Percentiles rank a stretch among this genome's conserved stretches.
Evolutionary conservation across 108 stramenopile genomes (phyloP).

Genomic region (Parietichytrium sp.): DNA sequence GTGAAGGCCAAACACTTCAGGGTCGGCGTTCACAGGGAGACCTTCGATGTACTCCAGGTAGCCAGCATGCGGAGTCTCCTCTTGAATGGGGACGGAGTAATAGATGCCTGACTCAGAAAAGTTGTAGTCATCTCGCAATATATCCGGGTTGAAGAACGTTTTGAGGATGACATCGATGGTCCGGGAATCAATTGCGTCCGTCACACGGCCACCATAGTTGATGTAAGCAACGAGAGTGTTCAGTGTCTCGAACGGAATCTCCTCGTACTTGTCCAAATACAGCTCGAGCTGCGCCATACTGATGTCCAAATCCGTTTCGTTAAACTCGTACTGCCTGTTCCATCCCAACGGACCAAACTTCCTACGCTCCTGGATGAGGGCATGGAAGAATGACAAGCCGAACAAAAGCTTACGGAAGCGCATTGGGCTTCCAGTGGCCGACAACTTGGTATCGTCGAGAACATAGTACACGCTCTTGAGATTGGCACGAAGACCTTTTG

Average conservation of each 20-base stretch:
- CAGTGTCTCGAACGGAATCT: slow-evolving; percentile 63
- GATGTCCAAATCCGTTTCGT: slow-evolving; percentile 72
- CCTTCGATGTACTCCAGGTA: slow-evolving; percentile 66
- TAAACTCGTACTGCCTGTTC: slow-evolving; percentile 74
- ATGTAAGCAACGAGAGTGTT: slow-evolving; percentile 61
- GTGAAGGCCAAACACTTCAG: slow-evolving; percentile 74
- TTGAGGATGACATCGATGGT: slow-evolving; percentile 66
- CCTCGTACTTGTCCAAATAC: slow-evolving; percentile 64
- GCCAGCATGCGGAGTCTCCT: slow-evolving; percentile 49
- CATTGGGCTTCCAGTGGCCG: slow-evolving; percentile 45
- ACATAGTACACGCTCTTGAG: slow-evolving; percentile 57
- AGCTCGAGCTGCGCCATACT: slow-evolving; percentile 62
- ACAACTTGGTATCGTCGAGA: slow-evolving; percentile 56
- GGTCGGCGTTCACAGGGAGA: slow-evolving; percentile 67
- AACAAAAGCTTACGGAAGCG: slow-evolving; percentile 62
- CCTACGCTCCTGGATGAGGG: slow-evolving; percentile 64
- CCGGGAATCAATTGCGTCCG: slow-evolving; percentile 73
- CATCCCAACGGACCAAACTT: slow-evolving; percentile 71
- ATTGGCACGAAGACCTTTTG: slow-evolving; percentile 67
- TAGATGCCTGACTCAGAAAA: slow-evolving; percentile 55
- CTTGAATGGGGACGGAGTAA: slow-evolving; percentile 45
- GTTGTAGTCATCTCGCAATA: slow-evolving; percentile 50
- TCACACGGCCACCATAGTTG: slow-evolving; percentile 73
- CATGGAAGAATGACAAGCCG: slow-evolving; percentile 71
- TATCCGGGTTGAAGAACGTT: slow-evolving; percentile 62